phyloP scores from a whole-genome alignment of 139 green algal genomes.

The Chlorella sp. region DNA sequence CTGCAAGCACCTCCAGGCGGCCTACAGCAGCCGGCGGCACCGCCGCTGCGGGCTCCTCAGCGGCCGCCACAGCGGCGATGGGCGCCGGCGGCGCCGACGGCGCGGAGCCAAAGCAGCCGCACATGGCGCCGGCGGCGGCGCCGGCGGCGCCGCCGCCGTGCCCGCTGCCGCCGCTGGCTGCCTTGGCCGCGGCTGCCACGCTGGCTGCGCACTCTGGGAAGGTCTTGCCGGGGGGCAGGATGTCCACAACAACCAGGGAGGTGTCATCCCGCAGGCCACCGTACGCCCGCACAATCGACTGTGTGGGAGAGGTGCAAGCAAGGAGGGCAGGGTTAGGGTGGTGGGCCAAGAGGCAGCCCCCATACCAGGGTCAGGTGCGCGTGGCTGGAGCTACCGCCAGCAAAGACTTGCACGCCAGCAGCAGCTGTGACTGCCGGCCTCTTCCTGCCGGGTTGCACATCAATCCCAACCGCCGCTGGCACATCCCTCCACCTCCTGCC shows the following conservation, averaged over 20 bases:
- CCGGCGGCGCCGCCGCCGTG: background rate
- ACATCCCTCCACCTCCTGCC: no score
- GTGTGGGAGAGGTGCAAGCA: background rate
- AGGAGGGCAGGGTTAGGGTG: no score
- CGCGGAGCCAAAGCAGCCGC: conserved; percentile 31
- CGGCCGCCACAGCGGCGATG: background rate
- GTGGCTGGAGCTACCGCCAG: no score
- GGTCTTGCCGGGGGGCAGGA: conserved; percentile 63
- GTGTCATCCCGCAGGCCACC: conserved; percentile 84
- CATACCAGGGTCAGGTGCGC: no score
- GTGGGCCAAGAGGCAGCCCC: no score
- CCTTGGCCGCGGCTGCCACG: background rate
- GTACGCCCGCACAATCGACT: conserved; percentile 46
- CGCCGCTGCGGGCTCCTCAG: background rate
- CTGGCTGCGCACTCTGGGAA: conserved; percentile 52
- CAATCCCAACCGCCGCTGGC: no score
- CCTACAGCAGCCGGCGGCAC: background rate
- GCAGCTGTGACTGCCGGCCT: background rate
- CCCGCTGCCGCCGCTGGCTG: background rate
- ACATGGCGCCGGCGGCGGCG: conserved; percentile 19
- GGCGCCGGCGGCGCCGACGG: background rate
- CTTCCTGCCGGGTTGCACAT: no score
- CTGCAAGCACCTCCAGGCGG: conserved; percentile 37
- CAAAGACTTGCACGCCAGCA: background rate
- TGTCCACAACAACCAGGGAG: conserved; percentile 83